Evolutionary conservation across 768 basidiomycete species (phyloP).

Genomic region (Dioszegia crocea): DNA sequence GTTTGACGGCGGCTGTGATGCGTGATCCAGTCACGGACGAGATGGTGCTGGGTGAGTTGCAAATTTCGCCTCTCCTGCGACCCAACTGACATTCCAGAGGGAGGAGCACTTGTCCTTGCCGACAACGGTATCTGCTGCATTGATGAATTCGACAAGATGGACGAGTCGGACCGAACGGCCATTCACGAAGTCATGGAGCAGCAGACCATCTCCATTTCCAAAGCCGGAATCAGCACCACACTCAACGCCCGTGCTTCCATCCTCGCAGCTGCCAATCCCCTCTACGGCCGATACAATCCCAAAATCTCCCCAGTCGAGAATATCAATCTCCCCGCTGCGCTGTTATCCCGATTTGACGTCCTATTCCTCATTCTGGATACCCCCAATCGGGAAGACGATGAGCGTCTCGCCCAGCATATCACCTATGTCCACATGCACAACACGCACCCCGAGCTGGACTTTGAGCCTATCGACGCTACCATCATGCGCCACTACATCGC

Average conservation of each 20-base stretch:
- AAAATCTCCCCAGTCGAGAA: constrained; percentile 98
- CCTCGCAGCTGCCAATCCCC: constrained; percentile 92
- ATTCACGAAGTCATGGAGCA: constrained; percentile 98
- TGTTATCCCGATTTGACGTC: constrained; percentile 92
- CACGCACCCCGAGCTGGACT: constrained; percentile 69
- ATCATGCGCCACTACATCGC: constrained; percentile 97
- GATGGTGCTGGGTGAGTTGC: constrained; percentile 85
- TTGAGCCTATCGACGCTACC: constrained; percentile 75
- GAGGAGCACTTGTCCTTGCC: constrained; percentile 95
- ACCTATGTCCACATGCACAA: constrained; percentile 98
- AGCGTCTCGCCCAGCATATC: constrained; percentile 91
- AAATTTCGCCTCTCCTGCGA: constrained; percentile 9
- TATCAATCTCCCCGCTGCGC: constrained; percentile 95
- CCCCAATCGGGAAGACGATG: constrained; percentile 89
- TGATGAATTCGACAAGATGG: constrained; percentile 99
- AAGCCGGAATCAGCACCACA: constrained; percentile 58
- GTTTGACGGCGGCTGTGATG: constrained; percentile 98
- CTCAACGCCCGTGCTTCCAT: constrained; percentile 57
- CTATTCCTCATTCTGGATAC: constrained; percentile 96
- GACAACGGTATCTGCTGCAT: constrained; percentile 99
- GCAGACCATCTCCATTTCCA: constrained; percentile 58
- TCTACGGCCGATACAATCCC: constrained; percentile 96
- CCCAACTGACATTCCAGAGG: constrained; percentile 65
- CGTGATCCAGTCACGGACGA: constrained; percentile 98
- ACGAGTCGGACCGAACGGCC: constrained; percentile 91